Base-by-base conservation (phyloP, 140 eudicot species). In the Anethum foeniculum region DNA sequence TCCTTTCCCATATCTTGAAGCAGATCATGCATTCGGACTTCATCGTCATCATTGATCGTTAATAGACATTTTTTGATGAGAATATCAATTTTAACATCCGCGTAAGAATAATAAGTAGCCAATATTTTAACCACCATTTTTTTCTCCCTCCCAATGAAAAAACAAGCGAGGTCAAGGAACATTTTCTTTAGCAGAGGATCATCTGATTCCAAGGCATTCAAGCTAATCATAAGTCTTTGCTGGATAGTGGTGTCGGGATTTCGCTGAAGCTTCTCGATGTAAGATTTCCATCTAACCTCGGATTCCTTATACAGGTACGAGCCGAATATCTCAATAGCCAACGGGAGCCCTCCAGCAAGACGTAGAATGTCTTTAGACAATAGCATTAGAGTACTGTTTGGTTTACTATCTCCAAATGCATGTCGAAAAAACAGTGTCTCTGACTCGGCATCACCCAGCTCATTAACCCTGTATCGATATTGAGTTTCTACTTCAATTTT, bases 1-100 rank as follows among this genome's bases (percentile, higher is more conserved):
- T 76, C 65, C 71, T 71, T 80, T 47, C 84, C 87, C 84, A 84
- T 80, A 12, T 54, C 62, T 46, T 10, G 76, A 64, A 18, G 14
- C n/a, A 5, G 62, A 54, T 54, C 62, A 54, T 54, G 62, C 62
- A 54, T 54, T 54, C 62, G 62, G 10, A 54, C 5, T 23, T 54
- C 25, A 54, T 54, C 9, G 49, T 46, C 7, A 5, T 6, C 1
- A 54, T 54, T 54, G 62, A 19, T 54, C 11, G 62, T 54, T 19
- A 54, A 7, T 19, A 54, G 19, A 54, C 62, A 5, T 54, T 23
- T 54, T 54, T 54, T 54, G 25, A 18, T 19, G 1, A 54, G 62
- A 54, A 54, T 19, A 54, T 54, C 62, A 54, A 54, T 54, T 4
- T 54, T 54, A 54, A 5, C 9, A 18, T 19, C 62, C 1, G 62